phyloP scores from a whole-genome alignment of 257 asterid species.

The Nicotiana undulata region DNA sequence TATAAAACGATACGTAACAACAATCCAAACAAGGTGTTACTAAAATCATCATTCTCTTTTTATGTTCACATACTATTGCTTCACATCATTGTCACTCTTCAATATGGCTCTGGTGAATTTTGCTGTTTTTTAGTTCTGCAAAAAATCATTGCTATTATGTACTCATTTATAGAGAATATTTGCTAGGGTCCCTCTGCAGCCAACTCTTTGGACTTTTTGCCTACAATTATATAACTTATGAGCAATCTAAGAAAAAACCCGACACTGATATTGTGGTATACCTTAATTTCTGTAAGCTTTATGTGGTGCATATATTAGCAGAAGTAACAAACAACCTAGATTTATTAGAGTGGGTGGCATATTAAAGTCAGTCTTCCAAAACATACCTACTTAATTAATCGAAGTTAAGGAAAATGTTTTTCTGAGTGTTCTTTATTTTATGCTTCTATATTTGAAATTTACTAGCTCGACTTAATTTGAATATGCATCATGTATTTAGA shows the following conservation, averaged over 20 bases:
- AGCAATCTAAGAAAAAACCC: not conserved
- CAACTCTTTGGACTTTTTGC: not conserved
- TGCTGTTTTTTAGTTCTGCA: not conserved
- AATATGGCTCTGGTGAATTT: not conserved
- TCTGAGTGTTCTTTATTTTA: not conserved
- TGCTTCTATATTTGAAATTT: not conserved
- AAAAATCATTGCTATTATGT: not conserved
- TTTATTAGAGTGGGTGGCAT: conserved; percentile 11
- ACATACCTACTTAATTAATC: not conserved
- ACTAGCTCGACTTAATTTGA: not conserved
- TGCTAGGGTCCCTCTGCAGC: not conserved
- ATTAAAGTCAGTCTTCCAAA: not conserved
- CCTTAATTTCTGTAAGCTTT: conserved; percentile 4
- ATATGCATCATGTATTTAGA: not conserved
- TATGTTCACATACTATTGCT: not conserved
- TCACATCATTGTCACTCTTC: conserved; percentile 2
- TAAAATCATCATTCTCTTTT: not conserved
- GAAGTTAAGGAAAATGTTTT: not conserved
- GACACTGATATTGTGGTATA: not conserved
- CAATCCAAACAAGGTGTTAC: too few relatives aligned
- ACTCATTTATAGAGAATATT: not conserved
- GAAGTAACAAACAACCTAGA: not conserved
- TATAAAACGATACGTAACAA: too few relatives aligned
- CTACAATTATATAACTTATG: not conserved
- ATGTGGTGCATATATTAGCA: not conserved